Percentiles rank a stretch among this genome's conserved stretches.
phyloP scores from a whole-genome alignment of 148 eudicot genomes.

The Camellia lanceoleosa region DNA sequence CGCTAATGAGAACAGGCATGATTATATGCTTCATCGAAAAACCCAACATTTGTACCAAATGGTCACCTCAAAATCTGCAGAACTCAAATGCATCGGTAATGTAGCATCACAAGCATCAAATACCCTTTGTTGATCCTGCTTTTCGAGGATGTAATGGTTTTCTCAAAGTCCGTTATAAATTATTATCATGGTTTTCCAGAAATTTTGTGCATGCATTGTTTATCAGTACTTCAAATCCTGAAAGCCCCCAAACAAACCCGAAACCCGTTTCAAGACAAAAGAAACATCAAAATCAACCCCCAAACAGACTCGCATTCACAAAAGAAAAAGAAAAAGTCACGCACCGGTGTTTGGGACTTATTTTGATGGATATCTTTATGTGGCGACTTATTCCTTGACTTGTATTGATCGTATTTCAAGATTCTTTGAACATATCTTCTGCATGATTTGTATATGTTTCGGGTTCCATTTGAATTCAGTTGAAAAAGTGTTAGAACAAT shows the following conservation, averaged over 20 bases:
- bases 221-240: background rate
- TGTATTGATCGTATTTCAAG: background rate
- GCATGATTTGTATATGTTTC: too few relatives aligned
- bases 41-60: conserved; percentile 27
- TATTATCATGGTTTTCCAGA: too few relatives aligned
- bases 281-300: too few relatives aligned
- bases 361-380: background rate
- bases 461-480: too few relatives aligned
- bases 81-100: conserved; percentile 24
- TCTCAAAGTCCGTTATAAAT: too few relatives aligned
- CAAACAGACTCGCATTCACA: too few relatives aligned
- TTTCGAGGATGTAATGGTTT: conserved; percentile 32
- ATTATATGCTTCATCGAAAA: conserved; percentile 24
- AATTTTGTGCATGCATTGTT: too few relatives aligned
- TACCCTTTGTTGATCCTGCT: conserved; percentile 21
- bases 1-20: conserved; percentile 30
- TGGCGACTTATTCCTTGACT: too few relatives aligned
- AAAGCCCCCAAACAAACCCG: background rate
- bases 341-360: background rate
- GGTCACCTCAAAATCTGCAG: conserved; percentile 34
- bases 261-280: too few relatives aligned
- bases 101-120: conserved; percentile 19
- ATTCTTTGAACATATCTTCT: background rate
- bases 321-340: too few relatives aligned
- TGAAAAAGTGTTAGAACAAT: too few relatives aligned